Evolutionary conservation across 1,284 basidiomycete genomes (phyloP), one percentile per base, ranked within the genome.

Genomic region (Stygiomarasmius scandens): DNA sequence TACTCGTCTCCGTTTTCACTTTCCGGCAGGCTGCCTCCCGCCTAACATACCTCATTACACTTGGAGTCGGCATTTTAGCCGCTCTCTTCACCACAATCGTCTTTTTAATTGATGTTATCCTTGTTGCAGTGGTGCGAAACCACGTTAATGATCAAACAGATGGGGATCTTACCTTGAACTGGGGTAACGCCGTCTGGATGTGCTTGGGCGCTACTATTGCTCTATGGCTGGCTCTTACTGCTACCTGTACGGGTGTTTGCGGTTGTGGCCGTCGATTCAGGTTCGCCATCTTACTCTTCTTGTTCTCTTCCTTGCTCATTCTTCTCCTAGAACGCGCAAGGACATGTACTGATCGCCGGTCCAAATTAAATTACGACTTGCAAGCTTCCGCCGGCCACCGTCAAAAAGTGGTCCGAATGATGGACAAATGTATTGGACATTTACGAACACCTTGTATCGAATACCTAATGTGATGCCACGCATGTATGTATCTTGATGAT

Each of bases 181-280:
- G 75, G 71, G 82, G 80, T 24, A 81, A 80, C 66, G 81, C 75
- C 32, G 80, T 80, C 49, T 85, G 82, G 81, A 79, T 85, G 77
- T 70, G 72, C 6, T 69, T 85, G 34, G 78, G 71, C 12, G 82
- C 83, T 2, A 71, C 77, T 8, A 65, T 85, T 47, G 73, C 76
- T 5, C 68, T 83, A 19, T 84, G 81, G 80, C 63, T 76, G 32
- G 74, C 78, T 23, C 69, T 77, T 52, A 64, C 78, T 24, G 74
- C 72, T 48, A 70, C 77, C 32, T 78, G 72, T 60, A 68, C 65
- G 61, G 77, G 76, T 25, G 63, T 80, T 24, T 74, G 73, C 60
- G 64, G 67, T 55, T 71, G 65, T 54, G 67, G 73, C 24, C 54
- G 69, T 27, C 52, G 52, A 4, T 36, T 45, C 45, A 58, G 59